These are phyloP conservation scores for Cavenderia fasciculata DNA, from an alignment of 78 protist species.

Conservation along the genomic window DNA sequence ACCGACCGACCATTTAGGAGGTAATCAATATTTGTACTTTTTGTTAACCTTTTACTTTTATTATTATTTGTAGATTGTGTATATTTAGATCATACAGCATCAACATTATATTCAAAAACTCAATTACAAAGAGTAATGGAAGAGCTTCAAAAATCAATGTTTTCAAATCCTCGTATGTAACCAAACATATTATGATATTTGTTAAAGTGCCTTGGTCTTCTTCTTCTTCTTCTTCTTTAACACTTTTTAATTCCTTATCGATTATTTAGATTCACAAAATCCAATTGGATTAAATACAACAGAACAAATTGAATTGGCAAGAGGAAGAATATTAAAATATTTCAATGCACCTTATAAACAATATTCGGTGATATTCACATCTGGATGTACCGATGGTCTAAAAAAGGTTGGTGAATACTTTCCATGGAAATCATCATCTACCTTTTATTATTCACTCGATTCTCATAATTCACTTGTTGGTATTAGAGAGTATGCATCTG, in stretches of 20 bases:
- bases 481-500: conserved; percentile 85
- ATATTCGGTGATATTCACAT: conserved; percentile 89
- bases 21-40: neutral
- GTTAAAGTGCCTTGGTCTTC: neutral
- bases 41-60: neutral
- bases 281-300: conserved; percentile 31
- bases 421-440: conserved; percentile 68
- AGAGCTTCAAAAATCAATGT: conserved; percentile 1
- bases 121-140: conserved; percentile 5
- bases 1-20: neutral
- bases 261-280: neutral
- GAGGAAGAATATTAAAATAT: conserved; percentile 50
- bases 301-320: neutral
- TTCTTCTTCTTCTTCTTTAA: neutral
- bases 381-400: conserved; percentile 87
- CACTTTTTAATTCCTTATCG: neutral
- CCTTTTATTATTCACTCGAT: conserved; percentile 48
- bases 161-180: conserved; percentile 75
- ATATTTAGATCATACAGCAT: conserved; percentile 73
- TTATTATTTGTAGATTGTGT: neutral
- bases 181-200: neutral
- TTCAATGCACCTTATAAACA: conserved; percentile 80
- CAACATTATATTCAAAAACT: neutral
- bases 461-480: conserved; percentile 91
- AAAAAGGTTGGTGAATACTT: conserved; percentile 89